Base-by-base conservation (phyloP, 2,329 filamentous ascomycete genomes). In the Chrysosphaeria jannelii region DNA sequence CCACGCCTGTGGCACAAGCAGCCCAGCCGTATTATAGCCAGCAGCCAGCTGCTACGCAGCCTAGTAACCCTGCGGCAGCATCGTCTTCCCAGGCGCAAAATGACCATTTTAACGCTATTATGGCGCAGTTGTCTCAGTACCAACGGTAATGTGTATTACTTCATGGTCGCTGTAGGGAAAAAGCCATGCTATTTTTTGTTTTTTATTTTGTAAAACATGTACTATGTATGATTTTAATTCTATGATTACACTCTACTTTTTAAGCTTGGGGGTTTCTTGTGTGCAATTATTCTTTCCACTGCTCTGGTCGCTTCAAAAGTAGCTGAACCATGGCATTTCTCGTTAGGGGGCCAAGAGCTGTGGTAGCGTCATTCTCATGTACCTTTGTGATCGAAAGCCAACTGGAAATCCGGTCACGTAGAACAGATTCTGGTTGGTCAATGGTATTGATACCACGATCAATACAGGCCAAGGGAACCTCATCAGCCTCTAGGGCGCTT, bases 91-190 rank as follows among this genome's bases (percentile, higher is more conserved):
- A 8, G 43, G 45, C 24, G 12, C 16, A 7, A 7, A 29, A 50
- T 6, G 47, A 63, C 8, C 51, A 62, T 25, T 52, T 76, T 33
- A 58, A 68, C 38, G 68, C 71, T 34, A 72, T 78, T 24, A 69
- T 78, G 57, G 64, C 66, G 9, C 63, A 72, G 34, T 45, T 76
- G 28, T 58, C 65, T 22, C 60, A 57, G 33, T 68, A 60, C 35
- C 52, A 63, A 30, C 55, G 64, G 36, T 61, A 35, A 23, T n/a
- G 16, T n/a, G n/a, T n/a, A n/a, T n/a, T n/a, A n/a, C n/a, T n/a
- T n/a, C n/a, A n/a, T n/a, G n/a, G 14, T 5, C 10, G 13, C 19
- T 6, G 12, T 22, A 22, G n/a, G 14, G 8, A 5, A 12, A 19
- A 10, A 5, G n/a, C 13, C 12, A 13, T 23, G 11, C 12, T 11